phyloP scores from a whole-genome alignment of 495 filamentous ascomycete species.

The Penicillium taxi region DNA sequence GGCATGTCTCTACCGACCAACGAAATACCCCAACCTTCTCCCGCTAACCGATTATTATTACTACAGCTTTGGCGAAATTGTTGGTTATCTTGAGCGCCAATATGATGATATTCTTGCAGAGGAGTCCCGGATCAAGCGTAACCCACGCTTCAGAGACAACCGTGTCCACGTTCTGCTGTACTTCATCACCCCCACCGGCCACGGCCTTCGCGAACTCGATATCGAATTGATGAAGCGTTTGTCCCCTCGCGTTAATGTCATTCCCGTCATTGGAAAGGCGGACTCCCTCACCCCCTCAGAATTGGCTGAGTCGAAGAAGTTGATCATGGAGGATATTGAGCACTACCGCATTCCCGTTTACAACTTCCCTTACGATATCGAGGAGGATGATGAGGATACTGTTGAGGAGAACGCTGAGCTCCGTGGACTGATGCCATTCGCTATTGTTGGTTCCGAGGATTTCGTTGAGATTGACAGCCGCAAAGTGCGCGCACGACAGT shows the following conservation, averaged over 20 bases:
- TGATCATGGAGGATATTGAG: slow-evolving; percentile 99
- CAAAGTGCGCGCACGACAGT: slow-evolving; percentile 88
- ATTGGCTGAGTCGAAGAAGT: slow-evolving; percentile 96
- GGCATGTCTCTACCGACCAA: slow-evolving; percentile 45
- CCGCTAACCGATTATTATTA: slow-evolving; percentile 20
- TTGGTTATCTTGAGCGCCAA: slow-evolving; percentile 95
- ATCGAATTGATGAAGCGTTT: slow-evolving; percentile 99
- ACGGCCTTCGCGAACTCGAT: slow-evolving; percentile 96
- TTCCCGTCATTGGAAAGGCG: slow-evolving; percentile 96
- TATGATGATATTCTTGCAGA: slow-evolving; percentile 98
- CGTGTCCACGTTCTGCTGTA: slow-evolving; percentile 96
- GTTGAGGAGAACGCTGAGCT: slow-evolving; percentile 98
- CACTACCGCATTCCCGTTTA: slow-evolving; percentile 99
- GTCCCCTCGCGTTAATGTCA: slow-evolving; percentile 96
- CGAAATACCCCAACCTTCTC: neutral
- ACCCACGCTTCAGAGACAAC: slow-evolving; percentile 97
- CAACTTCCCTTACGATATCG: slow-evolving; percentile 99
- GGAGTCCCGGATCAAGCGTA: slow-evolving; percentile 99
- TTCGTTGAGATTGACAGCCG: slow-evolving; percentile 87
- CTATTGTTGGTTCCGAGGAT: slow-evolving; percentile 95
- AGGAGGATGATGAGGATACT: slow-evolving; percentile 98
- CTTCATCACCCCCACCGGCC: slow-evolving; percentile 97
- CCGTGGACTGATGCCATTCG: slow-evolving; percentile 94
- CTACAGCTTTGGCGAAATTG: slow-evolving; percentile 86
- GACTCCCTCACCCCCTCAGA: slow-evolving; percentile 95